Base-by-base conservation (phyloP, 441 rosid species). In the Aleurites moluccanus region DNA sequence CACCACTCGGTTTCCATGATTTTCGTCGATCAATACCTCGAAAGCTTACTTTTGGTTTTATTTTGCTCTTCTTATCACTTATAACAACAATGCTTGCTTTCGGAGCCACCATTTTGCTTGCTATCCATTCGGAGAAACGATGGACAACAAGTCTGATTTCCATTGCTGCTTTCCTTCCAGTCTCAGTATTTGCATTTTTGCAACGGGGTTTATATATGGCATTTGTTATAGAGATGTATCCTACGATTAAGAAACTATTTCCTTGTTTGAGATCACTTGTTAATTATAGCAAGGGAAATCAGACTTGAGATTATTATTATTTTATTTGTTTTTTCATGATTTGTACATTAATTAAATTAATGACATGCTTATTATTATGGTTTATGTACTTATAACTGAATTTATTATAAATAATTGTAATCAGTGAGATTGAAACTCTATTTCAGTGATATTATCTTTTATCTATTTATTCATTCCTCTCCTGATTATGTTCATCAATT, bases 161-260 rank as follows among this genome's bases (percentile, higher is more conserved):
- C 9, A 52, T 42, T 2, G 80, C 78, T 11, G 76, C 80, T 0
- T 76, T 79, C 65, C 33, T 79, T 62, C 82, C 85, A 0, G 68
- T 70, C 49, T 13, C 57, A 25, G 16, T 79, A 1, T 79, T 76
- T n/a, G 77, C 65, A 0, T 1, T 74, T n/a, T 52, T 71, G 53
- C 79, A 74, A 10, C 70, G 72, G 53, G 80, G 78, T 40, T 40
- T 67, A 4, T 82, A 67, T 21, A 27, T 38, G n/a, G 14, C 47
- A 6, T 40, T 73, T 49, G 3, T 70, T 27, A 14, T 13, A 8
- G 68, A 64, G 6, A 0, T 18, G n/a, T 1, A n/a, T 40, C 18
- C 28, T 2, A 11, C 13, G 0, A 0, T 64, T 2, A 40, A 2
- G 16, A 38, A 42, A 18, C 18, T 20, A n/a, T 23, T 64, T 64